phyloP scores from a whole-genome alignment of 352 stramenopile genomes.

The Phytopythium montanum region DNA sequence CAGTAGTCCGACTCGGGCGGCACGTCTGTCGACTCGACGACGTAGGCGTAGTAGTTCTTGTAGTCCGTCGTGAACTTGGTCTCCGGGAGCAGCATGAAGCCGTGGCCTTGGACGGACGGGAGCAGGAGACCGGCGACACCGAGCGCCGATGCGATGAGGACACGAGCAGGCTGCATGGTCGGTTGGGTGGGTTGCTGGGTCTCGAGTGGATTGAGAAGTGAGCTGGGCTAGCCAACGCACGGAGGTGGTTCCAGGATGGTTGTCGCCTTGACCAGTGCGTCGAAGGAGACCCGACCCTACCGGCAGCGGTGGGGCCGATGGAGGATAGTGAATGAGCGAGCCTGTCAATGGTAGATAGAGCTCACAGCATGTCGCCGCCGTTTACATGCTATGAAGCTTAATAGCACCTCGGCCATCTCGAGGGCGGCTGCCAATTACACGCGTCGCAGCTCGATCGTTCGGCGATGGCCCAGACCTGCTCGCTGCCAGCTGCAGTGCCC shows the following conservation, averaged over 20 bases:
- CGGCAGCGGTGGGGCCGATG: no score
- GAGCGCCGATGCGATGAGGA: constrained; percentile 2
- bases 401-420: no score
- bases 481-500: neutral
- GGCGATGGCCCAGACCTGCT: neutral
- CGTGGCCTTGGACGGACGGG: constrained; percentile 17
- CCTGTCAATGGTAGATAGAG: no score
- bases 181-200: neutral
- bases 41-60: constrained; percentile 21
- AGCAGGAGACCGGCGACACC: constrained; percentile 6
- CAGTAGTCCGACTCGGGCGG: constrained; percentile 16
- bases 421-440: no score
- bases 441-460: no score
- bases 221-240: neutral
- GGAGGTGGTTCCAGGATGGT: no score
- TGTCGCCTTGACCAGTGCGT: no score
- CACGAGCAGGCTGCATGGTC: constrained; percentile 1
- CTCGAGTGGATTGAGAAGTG: constrained; percentile 4
- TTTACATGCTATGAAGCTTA: no score
- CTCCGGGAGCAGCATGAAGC: constrained; percentile 21
- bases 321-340: no score
- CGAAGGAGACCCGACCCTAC: neutral
- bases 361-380: no score
- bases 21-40: constrained; percentile 10
- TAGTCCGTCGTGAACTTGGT: constrained; percentile 19